A percentile compares a stretch with the other conserved stretches of the same genome.
phyloP scores from a whole-genome alignment of 1,139 yeast genomes.

The Saccharomyces uvarum region DNA sequence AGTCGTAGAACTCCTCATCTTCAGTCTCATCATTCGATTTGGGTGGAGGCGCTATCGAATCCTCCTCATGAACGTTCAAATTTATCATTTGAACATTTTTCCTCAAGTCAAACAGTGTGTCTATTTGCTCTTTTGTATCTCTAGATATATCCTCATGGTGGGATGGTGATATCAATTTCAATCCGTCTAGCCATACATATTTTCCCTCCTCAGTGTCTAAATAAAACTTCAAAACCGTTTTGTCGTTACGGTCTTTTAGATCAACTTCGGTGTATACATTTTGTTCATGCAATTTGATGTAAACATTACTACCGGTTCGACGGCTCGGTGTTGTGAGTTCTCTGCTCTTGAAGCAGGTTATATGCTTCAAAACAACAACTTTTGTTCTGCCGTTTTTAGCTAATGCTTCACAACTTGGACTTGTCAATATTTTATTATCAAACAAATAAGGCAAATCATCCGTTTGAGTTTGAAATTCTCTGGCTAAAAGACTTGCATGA shows the following conservation, averaged over 20 bases:
- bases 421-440: conserved; percentile 36
- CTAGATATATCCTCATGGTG: conserved; percentile 33
- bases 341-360: conserved; percentile 18
- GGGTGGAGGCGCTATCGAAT: conserved; percentile 11
- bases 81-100: conserved; percentile 58
- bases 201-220: conserved; percentile 67
- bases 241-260: conserved; percentile 39
- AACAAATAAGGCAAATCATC: conserved; percentile 52
- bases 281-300: conserved; percentile 47
- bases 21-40: conserved; percentile 24
- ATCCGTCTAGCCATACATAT: conserved; percentile 74
- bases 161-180: conserved; percentile 46
- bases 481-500: conserved; percentile 52
- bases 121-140: conserved; percentile 54
- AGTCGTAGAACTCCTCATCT: conserved; percentile 39
- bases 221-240: conserved; percentile 48
- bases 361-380: conserved; percentile 30
- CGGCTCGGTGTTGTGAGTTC: conserved; percentile 14
- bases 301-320: conserved; percentile 29
- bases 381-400: conserved; percentile 40
- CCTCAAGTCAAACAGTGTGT: conserved; percentile 51
- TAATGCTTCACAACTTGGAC: conserved; percentile 34
- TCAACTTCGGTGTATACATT: conserved; percentile 51
- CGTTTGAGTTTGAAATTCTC: conserved; percentile 47
- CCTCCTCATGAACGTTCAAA: conserved; percentile 34